Base-by-base conservation (phyloP, 106 monocot species). In the Xerophyta viscosa region DNA sequence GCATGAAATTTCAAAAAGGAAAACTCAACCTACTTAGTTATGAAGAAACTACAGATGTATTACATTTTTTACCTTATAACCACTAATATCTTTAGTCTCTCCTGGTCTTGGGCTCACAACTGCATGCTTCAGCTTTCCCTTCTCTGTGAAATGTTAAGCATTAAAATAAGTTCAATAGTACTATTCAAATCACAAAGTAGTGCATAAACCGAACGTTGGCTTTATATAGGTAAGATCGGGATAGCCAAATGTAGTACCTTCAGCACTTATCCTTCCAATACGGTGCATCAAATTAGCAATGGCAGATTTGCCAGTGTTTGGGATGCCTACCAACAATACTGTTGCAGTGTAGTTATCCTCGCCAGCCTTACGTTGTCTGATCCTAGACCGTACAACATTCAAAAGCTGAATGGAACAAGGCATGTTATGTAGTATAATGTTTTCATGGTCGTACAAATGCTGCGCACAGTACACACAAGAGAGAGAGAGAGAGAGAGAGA, bases 271-370 rank as follows among this genome's bases (percentile, higher is more conserved):
- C 44, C 92, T 80, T 13, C 92, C 92, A 70, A 84, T 63, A 67
- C 72, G 80, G 67, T 93, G 88, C 71, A 84, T 56, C 29, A 68
- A 65, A 77, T 88, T 93, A 30, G 61, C 75, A 57, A 93, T 60
- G 8, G 83, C 83, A 17, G 92, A 93, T 63, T 93, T 93, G 20
- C 87, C 92, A 47, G 83, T 83, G 75, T 92, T 87, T 15, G 92
- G 87, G 60, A 87, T 74, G 28, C 92, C 87, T 25, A 74, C 77
- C 64, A 92, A 60, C 50, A 92, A 31, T 13, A 87, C 67, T 43
- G 83, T 77, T 56, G 74, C 79, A 48, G 83, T 83, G 39, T 65
- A 71, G 29, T 52, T 37, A 26, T 29, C 46, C 18, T 77, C 64
- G 42, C 66, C 51, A 60, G 56, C 62, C 57, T 69, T 77, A 21